Percentiles rank a stretch among this genome's conserved stretches.
phyloP scores from a whole-genome alignment of 306 rosid species.

The Casuarina glauca region DNA sequence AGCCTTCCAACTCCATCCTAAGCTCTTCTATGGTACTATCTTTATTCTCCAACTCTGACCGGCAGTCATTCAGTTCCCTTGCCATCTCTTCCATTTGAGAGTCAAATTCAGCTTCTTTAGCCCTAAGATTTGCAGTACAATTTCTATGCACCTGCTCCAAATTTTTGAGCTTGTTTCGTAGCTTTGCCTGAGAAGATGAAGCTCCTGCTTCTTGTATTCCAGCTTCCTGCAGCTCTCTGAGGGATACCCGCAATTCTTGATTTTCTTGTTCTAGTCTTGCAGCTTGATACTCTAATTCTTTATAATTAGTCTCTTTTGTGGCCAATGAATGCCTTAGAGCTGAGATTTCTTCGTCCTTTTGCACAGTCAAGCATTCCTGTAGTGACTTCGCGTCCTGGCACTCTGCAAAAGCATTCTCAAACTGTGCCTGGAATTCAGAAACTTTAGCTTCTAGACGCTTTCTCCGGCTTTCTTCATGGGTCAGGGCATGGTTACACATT shows the following conservation, averaged over 20 bases:
- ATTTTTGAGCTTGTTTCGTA: slow-evolving; percentile 57
- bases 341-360: slow-evolving; percentile 58
- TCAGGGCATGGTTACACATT: slow-evolving; percentile 65
- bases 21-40: slow-evolving; percentile 45
- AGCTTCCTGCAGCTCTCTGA: slow-evolving; percentile 75
- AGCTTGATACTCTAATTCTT: slow-evolving; percentile 56
- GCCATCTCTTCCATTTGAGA: slow-evolving; percentile 38
- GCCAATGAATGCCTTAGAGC: slow-evolving; percentile 54
- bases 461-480: slow-evolving; percentile 71
- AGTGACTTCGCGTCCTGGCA: slow-evolving; percentile 43
- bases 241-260: slow-evolving; percentile 46
- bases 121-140: slow-evolving; percentile 44
- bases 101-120: slow-evolving; percentile 62
- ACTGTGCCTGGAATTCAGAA: slow-evolving; percentile 44
- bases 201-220: slow-evolving; percentile 71
- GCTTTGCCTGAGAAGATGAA: slow-evolving; percentile 60
- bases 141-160: slow-evolving; percentile 59
- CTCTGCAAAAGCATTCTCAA: slow-evolving; percentile 41
- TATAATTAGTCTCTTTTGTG: slow-evolving; percentile 52
- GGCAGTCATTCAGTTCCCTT: slow-evolving; percentile 39
- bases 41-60: slow-evolving; percentile 46
- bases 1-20: slow-evolving; percentile 52
- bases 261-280: slow-evolving; percentile 70
- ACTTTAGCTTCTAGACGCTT: slow-evolving; percentile 64
- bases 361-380: slow-evolving; percentile 43